A percentile compares a stretch with the other conserved stretches of the same genome.
Evolutionary conservation across 2,329 filamentous ascomycete genomes (phyloP).

Genomic region (Ascochyta koolunga): DNA sequence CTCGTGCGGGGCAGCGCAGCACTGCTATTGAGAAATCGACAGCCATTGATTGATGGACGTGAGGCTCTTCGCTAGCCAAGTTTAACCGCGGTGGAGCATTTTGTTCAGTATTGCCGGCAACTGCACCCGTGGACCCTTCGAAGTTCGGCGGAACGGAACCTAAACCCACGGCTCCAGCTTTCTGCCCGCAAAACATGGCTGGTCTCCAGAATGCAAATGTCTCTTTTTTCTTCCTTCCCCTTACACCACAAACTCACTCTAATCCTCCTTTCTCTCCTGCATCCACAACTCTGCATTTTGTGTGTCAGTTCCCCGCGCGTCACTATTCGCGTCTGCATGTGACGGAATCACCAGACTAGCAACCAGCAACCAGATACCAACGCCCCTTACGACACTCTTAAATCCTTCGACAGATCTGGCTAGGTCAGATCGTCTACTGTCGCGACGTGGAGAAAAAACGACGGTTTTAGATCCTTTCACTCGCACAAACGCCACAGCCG

Average conservation of each 20-base stretch:
- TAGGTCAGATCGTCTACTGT: neutral
- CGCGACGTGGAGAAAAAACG: neutral
- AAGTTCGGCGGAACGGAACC: conserved; percentile 13
- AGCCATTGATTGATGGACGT: conserved; percentile 13
- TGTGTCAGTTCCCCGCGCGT: conserved; percentile 18
- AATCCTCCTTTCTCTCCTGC: neutral
- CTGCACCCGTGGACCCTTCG: conserved; percentile 12
- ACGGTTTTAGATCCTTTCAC: neutral
- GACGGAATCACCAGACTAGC: conserved; percentile 28
- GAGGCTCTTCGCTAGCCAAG: conserved; percentile 10
- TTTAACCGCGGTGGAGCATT: conserved; percentile 14
- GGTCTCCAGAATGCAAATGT: conserved; percentile 11
- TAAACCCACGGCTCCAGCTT: conserved; percentile 27
- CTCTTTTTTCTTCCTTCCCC: conserved; percentile 13
- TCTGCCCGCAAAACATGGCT: conserved; percentile 24
- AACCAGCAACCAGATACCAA: neutral
- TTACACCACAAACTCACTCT: neutral
- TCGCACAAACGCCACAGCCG: neutral
- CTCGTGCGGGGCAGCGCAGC: neutral
- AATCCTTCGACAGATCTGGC: neutral
- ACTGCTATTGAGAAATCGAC: conserved; percentile 4
- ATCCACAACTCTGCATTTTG: conserved; percentile 14
- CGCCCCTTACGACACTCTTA: neutral
- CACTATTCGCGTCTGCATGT: conserved; percentile 35
- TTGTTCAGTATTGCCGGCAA: conserved; percentile 13